phyloP scores from a whole-genome alignment of 371 early-diverging fungal genomes.

The Apophysomyces elegans region DNA sequence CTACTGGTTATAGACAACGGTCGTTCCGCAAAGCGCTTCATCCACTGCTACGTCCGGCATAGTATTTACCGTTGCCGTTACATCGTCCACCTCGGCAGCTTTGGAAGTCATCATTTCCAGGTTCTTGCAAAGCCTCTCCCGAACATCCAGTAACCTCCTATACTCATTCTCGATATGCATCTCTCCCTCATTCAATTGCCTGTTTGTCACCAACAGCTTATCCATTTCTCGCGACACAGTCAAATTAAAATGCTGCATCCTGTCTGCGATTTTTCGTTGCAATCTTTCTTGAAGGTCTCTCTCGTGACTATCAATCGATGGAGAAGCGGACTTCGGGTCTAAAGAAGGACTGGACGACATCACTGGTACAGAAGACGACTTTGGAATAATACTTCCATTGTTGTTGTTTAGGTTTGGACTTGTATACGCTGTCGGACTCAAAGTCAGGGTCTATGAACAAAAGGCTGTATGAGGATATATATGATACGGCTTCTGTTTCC shows the following conservation, averaged over 20 bases:
- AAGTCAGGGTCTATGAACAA: conserved; percentile 29
- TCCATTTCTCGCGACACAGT: conserved; percentile 62
- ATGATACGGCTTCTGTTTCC: not conserved
- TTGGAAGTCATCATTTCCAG: conserved; percentile 60
- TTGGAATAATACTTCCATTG: conserved; percentile 12
- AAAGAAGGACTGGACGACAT: conserved; percentile 7
- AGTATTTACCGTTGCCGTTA: conserved; percentile 51
- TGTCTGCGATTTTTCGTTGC: conserved; percentile 47
- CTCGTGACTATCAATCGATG: conserved; percentile 9
- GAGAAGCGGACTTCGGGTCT: conserved; percentile 1
- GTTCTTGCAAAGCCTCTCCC: conserved; percentile 62
- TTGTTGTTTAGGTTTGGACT: conserved; percentile 2
- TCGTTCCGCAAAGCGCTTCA: conserved; percentile 68
- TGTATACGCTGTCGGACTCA: conserved; percentile 24
- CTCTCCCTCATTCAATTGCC: conserved; percentile 71
- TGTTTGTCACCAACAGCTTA: conserved; percentile 53
- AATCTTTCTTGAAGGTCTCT: conserved; percentile 31
- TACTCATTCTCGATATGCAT: conserved; percentile 60
- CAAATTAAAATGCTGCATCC: conserved; percentile 50
- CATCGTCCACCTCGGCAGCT: conserved; percentile 58
- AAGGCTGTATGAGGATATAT: not conserved
- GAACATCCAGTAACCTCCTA: conserved; percentile 53
- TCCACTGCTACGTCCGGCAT: conserved; percentile 73
- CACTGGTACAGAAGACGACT: conserved; percentile 33
- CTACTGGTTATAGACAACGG: conserved; percentile 82